Base-by-base conservation (phyloP, 2,329 filamentous ascomycete genomes). In the Massarina eburnea region DNA sequence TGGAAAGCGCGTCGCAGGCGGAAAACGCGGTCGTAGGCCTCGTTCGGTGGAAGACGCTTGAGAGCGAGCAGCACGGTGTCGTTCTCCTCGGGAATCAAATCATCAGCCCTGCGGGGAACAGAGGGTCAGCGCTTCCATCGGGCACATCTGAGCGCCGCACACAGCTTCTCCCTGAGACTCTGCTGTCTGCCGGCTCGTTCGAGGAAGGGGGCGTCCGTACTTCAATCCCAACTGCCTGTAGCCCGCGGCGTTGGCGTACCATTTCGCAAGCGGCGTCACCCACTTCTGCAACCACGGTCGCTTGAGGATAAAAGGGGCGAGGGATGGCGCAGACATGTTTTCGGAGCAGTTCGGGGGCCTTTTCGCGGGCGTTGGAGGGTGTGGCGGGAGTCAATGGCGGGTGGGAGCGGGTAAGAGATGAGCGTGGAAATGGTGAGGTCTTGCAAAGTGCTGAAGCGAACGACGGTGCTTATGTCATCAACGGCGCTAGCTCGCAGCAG, bases 21-120 rank as follows among this genome's bases (percentile, higher is more conserved):
- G 86, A 91, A 99, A 72, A 97, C 84, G 73, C 94, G 92, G 79
- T 99, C 94, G 78, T 97, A 97, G 66, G 86, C 82, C 72, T 94
- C 89, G 80, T 95, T 89, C 66, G 89, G 82, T 47, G 88, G 83
- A 53, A 99, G 88, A 72, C 94, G 90, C 82, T 89, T 88, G 68
- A 99, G 82, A 54, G 94, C 94, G 62, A 86, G 82, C 74, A 94
- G 86, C 66, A 96, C 90, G 47, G 80, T 76, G 65, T 94, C 88
- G 79, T 82, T 87, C 79, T 99, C 94, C 76, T 99, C 94, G 71
- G 88, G 84, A 71, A 96, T 88, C 71, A 99, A 77, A 73, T 99
- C 94, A 76, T 99, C 94, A 80, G 86, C 85, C 75, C 94, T 97
- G 71, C 61, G 55, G 53, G 55, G 50, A 49, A 59, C 39, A 43